phyloP scores from a whole-genome alignment of 2,329 filamentous ascomycete genomes.

The Acarospora socialis region DNA sequence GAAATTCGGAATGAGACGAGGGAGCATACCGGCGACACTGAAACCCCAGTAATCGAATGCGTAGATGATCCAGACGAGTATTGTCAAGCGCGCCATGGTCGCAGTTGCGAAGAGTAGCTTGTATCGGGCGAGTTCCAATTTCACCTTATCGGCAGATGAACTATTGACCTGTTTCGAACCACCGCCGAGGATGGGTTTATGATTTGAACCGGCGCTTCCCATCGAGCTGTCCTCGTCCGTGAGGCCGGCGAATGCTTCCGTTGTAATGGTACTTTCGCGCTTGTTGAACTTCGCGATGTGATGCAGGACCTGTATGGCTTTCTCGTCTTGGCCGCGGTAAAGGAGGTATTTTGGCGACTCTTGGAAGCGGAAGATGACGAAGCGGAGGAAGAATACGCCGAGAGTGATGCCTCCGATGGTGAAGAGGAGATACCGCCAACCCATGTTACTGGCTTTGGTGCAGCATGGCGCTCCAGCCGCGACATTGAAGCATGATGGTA shows the following conservation, averaged over 20 bases:
- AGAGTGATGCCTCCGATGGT: constrained; percentile 11
- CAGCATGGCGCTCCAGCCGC: constrained; percentile 19
- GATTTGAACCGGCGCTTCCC: constrained; percentile 4
- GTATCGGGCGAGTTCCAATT: constrained; percentile 29
- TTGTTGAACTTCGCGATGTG: constrained; percentile 30
- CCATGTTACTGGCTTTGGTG: constrained; percentile 15
- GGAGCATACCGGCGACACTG: constrained; percentile 28
- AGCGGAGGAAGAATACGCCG: constrained; percentile 35
- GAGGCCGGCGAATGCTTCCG: constrained; percentile 11
- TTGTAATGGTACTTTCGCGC: constrained; percentile 12
- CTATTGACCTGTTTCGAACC: constrained; percentile 20
- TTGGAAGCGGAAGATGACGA: constrained; percentile 40
- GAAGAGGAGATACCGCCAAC: constrained; percentile 11
- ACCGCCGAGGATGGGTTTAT: constrained; percentile 21
- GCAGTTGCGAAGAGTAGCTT: constrained; percentile 30
- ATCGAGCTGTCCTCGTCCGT: constrained; percentile 8
- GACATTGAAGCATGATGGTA: constrained; percentile 31
- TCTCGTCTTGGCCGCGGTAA: constrained; percentile 36
- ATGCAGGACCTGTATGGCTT: constrained; percentile 33
- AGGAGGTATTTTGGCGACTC: constrained; percentile 49
- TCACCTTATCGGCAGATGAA: constrained; percentile 22
- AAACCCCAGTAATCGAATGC: constrained; percentile 38
- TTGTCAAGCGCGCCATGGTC: constrained; percentile 30
- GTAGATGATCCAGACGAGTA: constrained; percentile 37
- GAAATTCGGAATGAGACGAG: background rate